These are phyloP conservation scores for Podila epicladia DNA, from an alignment of 192 early-diverging fungal genomes.

Conservation along the genomic window DNA sequence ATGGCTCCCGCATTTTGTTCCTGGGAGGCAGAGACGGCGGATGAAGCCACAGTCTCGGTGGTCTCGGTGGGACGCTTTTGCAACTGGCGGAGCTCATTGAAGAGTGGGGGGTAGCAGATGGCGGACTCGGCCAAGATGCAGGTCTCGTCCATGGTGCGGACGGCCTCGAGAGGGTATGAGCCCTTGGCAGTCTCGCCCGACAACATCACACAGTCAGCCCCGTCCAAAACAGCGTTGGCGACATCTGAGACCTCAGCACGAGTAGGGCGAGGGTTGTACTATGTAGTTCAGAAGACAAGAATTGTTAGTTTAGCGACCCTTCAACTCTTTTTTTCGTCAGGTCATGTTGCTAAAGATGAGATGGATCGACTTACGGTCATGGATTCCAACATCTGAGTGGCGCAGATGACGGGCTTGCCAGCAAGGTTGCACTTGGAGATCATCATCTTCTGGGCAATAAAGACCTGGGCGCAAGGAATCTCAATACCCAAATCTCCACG, in stretches of 20 bases:
- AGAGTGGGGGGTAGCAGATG: constrained; percentile 94
- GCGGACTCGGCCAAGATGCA: constrained; percentile 92
- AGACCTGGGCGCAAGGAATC: constrained; percentile 93
- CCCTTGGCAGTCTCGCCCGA: constrained; percentile 99
- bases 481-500: constrained; percentile 99
- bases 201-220: constrained; percentile 99
- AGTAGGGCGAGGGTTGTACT: constrained; percentile 96
- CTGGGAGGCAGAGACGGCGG: constrained; percentile 85
- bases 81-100: constrained; percentile 86
- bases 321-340: too few relatives aligned
- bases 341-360: neutral
- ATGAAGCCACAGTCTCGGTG: constrained; percentile 92
- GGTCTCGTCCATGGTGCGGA: constrained; percentile 95
- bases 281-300: neutral
- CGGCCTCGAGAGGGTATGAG: constrained; percentile 85
- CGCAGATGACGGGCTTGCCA: constrained; percentile 96
- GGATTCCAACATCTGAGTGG: constrained; percentile 98
- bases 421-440: constrained; percentile 97
- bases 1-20: constrained; percentile 89
- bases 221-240: constrained; percentile 97
- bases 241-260: constrained; percentile 99
- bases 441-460: constrained; percentile 98
- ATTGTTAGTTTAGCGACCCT: neutral
- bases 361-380: constrained; percentile 72
- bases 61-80: constrained; percentile 80